Percentiles rank a stretch among this genome's conserved stretches.
These are phyloP conservation scores for Oryza glaberrima DNA, from an alignment of 176 grass and related monocot genomes.

Conservation along the genomic window DNA sequence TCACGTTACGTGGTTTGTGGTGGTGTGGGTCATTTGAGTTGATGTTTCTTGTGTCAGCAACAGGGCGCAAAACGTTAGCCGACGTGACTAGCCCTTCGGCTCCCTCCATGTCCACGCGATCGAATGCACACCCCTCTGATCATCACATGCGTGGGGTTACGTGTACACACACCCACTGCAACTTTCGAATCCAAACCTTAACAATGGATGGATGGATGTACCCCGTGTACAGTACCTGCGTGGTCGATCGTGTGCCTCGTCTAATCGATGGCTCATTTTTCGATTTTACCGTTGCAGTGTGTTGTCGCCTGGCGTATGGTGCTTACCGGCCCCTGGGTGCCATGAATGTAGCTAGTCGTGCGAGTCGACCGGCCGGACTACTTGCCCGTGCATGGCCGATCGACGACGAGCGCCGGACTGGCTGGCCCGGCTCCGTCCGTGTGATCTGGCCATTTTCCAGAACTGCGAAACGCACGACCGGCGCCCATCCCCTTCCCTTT, in stretches of 20 bases:
- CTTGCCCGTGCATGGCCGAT: neutral
- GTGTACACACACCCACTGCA: neutral
- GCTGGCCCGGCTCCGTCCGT: neutral
- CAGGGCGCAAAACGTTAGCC: slow-evolving; percentile 11
- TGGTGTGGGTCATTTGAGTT: slow-evolving; percentile 35
- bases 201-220: neutral
- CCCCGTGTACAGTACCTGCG: neutral
- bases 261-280: neutral
- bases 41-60: slow-evolving; percentile 51
- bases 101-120: neutral
- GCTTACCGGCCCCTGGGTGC: neutral
- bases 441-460: neutral
- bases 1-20: slow-evolving; percentile 4
- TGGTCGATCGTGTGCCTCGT: neutral
- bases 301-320: neutral
- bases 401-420: neutral
- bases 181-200: neutral
- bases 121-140: neutral
- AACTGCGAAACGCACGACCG: slow-evolving; percentile 10
- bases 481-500: neutral
- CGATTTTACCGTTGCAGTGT: neutral
- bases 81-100: slow-evolving; percentile 33
- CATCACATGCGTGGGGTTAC: slow-evolving; percentile 5
- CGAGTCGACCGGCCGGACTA: neutral
- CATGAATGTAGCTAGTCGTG: neutral